Conservation (phyloP, 192 early-diverging fungal genomes). For the Coemansia sp. region DNA sequence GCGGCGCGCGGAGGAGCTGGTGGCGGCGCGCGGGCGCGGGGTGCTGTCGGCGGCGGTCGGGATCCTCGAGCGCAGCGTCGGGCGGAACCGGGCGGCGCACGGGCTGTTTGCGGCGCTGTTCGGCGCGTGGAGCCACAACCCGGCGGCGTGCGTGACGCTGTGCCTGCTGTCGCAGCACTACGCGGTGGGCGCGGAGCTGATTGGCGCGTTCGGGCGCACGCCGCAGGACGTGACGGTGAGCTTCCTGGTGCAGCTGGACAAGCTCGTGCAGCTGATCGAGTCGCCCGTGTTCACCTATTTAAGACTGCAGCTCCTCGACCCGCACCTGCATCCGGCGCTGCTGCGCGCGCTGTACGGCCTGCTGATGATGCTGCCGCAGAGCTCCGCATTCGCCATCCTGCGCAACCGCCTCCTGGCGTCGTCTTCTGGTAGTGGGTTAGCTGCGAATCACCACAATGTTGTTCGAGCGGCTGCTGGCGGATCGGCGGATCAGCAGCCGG, state of each 20-base stretch:
- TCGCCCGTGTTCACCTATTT: conserved; percentile 96
- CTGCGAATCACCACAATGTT: too few relatives aligned
- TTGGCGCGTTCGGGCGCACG: conserved; percentile 73
- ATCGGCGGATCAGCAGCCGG: too few relatives aligned
- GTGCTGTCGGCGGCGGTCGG: conserved; percentile 13
- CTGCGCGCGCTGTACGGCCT: conserved; percentile 93
- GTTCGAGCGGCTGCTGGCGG: too few relatives aligned
- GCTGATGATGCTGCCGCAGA: conserved; percentile 96
- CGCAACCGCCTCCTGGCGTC: conserved; percentile 90
- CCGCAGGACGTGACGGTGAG: conserved; percentile 84
- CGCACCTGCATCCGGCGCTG: conserved; percentile 81
- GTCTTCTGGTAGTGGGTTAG: too few relatives aligned
- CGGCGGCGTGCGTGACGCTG: conserved; percentile 88
- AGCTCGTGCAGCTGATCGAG: conserved; percentile 95
- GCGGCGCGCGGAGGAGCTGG: neutral
- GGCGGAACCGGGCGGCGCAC: conserved; percentile 57
- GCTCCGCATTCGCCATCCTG: conserved; percentile 90
- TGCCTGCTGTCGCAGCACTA: conserved; percentile 97
- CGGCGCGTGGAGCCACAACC: conserved; percentile 94
- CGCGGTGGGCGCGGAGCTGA: conserved; percentile 78
- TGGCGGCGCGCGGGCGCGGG: neutral
- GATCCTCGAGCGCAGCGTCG: conserved; percentile 20
- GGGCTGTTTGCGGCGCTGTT: conserved; percentile 82
- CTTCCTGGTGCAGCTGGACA: conserved; percentile 93
- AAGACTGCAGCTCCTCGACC: conserved; percentile 90